Percentiles rank a stretch among this genome's conserved stretches.
phyloP scores from a whole-genome alignment of 208 protist genomes.

The Naegleria gruberi region DNA sequence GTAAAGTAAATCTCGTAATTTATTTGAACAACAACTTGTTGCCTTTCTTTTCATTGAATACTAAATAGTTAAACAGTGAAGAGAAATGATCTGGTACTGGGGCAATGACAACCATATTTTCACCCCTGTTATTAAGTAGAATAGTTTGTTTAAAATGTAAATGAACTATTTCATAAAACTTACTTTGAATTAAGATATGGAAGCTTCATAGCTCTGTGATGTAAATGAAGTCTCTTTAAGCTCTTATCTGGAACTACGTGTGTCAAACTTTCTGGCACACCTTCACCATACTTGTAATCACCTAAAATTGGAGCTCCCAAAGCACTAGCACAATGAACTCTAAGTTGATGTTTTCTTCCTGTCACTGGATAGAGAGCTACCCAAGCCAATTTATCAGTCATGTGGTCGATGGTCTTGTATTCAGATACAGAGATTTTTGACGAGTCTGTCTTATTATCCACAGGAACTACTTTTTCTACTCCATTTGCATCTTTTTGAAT shows the following conservation, averaged over 20 bases:
- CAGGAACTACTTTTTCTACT: not conserved
- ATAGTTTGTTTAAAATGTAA: not conserved
- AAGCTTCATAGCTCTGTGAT: not conserved
- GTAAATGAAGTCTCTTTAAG: not conserved
- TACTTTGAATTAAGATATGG: slow-evolving; percentile 1
- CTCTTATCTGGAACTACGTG: not conserved
- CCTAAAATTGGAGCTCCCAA: not conserved
- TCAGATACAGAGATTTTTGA: not conserved
- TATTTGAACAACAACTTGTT: not conserved
- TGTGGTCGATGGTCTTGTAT: not conserved
- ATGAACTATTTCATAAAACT: not conserved
- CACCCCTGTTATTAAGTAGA: not conserved
- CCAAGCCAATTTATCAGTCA: not conserved
- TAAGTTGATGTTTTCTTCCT: slow-evolving; percentile 17
- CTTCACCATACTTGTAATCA: slow-evolving; percentile 7
- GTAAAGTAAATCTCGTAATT: not conserved
- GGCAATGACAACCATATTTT: not conserved
- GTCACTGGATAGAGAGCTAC: not conserved
- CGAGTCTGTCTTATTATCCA: too few species aligned
- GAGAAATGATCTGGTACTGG: not conserved
- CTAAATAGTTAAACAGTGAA: not conserved
- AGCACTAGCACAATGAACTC: slow-evolving; percentile 1
- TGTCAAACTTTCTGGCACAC: not conserved
- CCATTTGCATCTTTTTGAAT: not conserved
- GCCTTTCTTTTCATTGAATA: not conserved